Conservation (phyloP, 495 filamentous ascomycete species). For the Aspergillus taichungensis region DNA sequence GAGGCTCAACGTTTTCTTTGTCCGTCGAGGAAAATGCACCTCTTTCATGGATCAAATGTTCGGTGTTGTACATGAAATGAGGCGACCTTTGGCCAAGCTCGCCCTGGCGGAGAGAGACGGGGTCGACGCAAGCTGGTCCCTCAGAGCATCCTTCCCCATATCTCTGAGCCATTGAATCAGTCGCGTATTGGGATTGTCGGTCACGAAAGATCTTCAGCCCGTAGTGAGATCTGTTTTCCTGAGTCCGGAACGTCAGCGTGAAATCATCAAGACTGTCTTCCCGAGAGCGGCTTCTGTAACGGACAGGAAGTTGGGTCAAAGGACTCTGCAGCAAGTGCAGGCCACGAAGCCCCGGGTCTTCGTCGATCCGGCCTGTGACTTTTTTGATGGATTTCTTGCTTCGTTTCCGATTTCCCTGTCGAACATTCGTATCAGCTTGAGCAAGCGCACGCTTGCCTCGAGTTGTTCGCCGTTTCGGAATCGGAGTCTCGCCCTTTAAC, state of each 20-base stretch:
- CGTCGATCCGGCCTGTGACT: background rate
- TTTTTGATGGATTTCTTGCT: constrained; percentile 7
- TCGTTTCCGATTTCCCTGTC: constrained; percentile 18
- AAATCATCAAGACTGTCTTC: constrained; percentile 24
- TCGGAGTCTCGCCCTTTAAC: constrained; percentile 39
- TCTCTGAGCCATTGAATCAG: constrained; percentile 6
- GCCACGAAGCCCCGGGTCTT: background rate
- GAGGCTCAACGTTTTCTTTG: constrained; percentile 42
- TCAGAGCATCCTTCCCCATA: background rate
- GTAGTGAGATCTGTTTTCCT: constrained; percentile 12
- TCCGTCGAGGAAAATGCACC: constrained; percentile 3
- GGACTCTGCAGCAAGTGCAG: constrained; percentile 2
- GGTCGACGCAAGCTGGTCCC: no score
- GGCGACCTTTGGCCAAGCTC: no score
- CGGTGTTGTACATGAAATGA: no score
- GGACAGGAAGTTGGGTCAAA: constrained; percentile 1
- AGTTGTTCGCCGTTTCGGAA: constrained; percentile 25
- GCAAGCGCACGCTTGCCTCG: constrained; percentile 21
- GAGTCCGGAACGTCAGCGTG: constrained; percentile 15
- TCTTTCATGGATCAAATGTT: background rate
- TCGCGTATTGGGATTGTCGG: constrained; percentile 5
- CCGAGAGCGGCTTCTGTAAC: constrained; percentile 3
- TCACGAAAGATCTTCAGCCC: constrained; percentile 34
- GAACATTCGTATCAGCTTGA: constrained; percentile 25
- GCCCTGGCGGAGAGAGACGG: no score